Percentiles rank a stretch among this genome's conserved stretches.
phyloP scores from a whole-genome alignment of 306 rosid species.

The Lablab purpureus region DNA sequence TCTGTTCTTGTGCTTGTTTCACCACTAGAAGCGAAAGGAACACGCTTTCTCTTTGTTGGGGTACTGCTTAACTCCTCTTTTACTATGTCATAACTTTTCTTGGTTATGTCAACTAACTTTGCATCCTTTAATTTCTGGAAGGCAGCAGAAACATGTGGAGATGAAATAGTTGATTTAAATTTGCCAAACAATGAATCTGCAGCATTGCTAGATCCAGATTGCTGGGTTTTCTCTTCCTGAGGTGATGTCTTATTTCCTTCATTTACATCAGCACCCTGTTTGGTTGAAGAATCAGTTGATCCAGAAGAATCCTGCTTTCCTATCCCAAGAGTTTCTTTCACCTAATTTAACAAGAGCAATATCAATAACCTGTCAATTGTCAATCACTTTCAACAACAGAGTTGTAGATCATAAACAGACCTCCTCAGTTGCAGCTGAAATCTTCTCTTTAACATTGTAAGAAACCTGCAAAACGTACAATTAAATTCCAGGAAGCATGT shows the following conservation, averaged over 20 bases:
- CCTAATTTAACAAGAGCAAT: slow-evolving; percentile 57
- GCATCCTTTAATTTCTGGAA: slow-evolving; percentile 73
- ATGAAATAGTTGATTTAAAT: slow-evolving; percentile 72
- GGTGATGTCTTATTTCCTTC: slow-evolving; percentile 54
- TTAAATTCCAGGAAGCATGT: slow-evolving; percentile 21
- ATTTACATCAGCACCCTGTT: slow-evolving; percentile 57
- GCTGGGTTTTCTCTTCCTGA: slow-evolving; percentile 58
- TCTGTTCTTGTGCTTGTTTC: slow-evolving; percentile 80
- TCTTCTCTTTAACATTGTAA: slow-evolving; percentile 78
- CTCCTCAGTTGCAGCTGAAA: slow-evolving; percentile 88
- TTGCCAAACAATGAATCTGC: slow-evolving; percentile 75
- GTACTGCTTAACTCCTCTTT: slow-evolving; percentile 80
- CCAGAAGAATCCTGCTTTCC: slow-evolving; percentile 72
- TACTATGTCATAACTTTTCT: slow-evolving; percentile 81
- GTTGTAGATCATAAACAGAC: slow-evolving; percentile 53
- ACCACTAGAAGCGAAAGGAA: slow-evolving; percentile 56
- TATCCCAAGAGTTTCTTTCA: slow-evolving; percentile 76
- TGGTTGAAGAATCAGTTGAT: slow-evolving; percentile 59
- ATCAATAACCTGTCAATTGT: slow-evolving; percentile 31
- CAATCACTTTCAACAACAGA: slow-evolving; percentile 24
- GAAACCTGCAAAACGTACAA: slow-evolving; percentile 68
- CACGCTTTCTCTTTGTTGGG: slow-evolving; percentile 67
- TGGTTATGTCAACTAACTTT: slow-evolving; percentile 71
- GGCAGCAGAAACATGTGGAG: slow-evolving; percentile 68
- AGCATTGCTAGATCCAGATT: slow-evolving; percentile 54